These are phyloP conservation scores for Trichoderma gracile DNA, from an alignment of 2,329 filamentous ascomycete genomes.

Conservation along the genomic window DNA sequence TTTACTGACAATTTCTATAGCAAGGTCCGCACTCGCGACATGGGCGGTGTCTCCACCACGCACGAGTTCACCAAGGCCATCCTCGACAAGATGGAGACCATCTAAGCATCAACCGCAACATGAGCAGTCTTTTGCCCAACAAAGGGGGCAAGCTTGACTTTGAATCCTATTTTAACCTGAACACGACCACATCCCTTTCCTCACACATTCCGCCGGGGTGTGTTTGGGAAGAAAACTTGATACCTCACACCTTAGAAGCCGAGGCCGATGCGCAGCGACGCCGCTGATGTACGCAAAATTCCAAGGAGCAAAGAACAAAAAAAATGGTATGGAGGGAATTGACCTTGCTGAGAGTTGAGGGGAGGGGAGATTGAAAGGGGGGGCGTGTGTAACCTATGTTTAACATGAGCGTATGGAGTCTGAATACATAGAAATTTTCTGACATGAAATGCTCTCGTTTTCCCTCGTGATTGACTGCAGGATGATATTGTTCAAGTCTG, in stretches of 20 bases:
- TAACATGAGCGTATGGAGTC: conserved; percentile 24
- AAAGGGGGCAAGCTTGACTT: neutral
- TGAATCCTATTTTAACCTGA: neutral
- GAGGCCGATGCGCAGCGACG: conserved; percentile 17
- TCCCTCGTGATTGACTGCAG: neutral
- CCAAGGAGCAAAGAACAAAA: conserved; percentile 4
- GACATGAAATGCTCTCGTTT: neutral
- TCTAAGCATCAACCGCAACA: conserved; percentile 47
- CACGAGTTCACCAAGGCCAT: conserved; percentile 95
- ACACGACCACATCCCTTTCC: conserved; percentile 18
- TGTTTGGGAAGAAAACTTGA: conserved; percentile 22
- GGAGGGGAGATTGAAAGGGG: neutral
- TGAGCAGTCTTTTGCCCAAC: neutral
- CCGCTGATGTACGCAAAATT: neutral
- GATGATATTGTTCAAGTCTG: too few relatives aligned
- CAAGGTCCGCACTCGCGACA: conserved; percentile 86
- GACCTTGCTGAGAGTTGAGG: neutral
- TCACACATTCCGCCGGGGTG: conserved; percentile 8
- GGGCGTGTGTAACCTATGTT: neutral
- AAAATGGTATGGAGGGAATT: neutral
- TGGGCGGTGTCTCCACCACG: conserved; percentile 88
- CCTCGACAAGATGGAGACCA: conserved; percentile 88
- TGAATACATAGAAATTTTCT: conserved; percentile 22
- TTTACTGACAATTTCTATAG: conserved; percentile 54
- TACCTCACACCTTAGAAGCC: conserved; percentile 23